Percentiles rank a stretch among this genome's conserved stretches.
These are phyloP conservation scores for Camellia oleifera DNA, from an alignment of 179 eudicot species.

Conservation along the genomic window DNA sequence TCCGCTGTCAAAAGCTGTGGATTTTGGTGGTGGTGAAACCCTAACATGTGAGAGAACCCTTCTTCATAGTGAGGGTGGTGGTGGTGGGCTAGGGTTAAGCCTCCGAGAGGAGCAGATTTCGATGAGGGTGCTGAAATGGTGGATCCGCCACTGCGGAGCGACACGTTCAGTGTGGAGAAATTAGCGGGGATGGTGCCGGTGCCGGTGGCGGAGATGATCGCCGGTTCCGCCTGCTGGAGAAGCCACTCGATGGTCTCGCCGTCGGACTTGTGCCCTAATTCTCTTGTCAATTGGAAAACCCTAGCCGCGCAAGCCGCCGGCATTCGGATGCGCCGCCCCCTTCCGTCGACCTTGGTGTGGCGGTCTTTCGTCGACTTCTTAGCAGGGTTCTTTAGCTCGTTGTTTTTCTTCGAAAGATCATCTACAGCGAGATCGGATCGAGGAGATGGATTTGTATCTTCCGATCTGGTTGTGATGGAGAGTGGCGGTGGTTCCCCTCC, in stretches of 20 bases:
- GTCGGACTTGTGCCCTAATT: constrained; percentile 50
- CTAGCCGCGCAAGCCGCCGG: constrained; percentile 61
- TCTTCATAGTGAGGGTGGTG: constrained; percentile 37
- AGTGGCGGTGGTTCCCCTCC: neutral
- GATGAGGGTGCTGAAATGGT: constrained; percentile 39
- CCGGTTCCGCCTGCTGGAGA: constrained; percentile 54
- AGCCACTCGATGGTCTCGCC: constrained; percentile 60
- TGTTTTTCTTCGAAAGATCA: constrained; percentile 16
- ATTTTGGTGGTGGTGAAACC: constrained; percentile 36
- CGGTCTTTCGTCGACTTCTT: constrained; percentile 50
- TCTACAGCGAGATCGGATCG: too few species aligned
- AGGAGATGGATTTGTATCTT: neutral
- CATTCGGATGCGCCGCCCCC: constrained; percentile 60
- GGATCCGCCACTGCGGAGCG: constrained; percentile 44
- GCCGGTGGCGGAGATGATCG: constrained; percentile 54
- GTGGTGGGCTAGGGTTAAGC: constrained; percentile 31
- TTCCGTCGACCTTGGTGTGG: constrained; percentile 54
- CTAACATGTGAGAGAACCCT: constrained; percentile 47
- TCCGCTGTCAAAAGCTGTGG: constrained; percentile 26
- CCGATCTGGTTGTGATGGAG: constrained; percentile 43
- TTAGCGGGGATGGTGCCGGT: constrained; percentile 56
- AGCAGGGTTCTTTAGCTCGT: constrained; percentile 1
- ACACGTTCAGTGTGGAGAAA: constrained; percentile 50
- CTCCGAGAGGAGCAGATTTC: constrained; percentile 42
- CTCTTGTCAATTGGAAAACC: constrained; percentile 49